These are phyloP conservation scores for Mycosphaerella arachidis DNA, from an alignment of 2,329 filamentous ascomycete genomes.

Conservation along the genomic window DNA sequence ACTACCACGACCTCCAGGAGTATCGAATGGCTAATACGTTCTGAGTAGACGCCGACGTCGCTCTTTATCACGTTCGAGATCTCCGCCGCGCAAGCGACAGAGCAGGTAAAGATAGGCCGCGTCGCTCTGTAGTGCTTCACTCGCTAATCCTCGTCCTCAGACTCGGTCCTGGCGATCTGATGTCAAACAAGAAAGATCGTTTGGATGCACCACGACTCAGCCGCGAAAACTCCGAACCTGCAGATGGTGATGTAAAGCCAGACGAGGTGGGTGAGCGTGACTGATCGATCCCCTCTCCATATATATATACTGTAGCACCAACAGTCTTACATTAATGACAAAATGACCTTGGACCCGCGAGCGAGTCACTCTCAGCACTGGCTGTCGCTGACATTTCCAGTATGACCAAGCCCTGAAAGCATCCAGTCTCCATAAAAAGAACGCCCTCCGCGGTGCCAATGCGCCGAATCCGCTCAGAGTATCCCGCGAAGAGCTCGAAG, in stretches of 20 bases:
- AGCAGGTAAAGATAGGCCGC: background rate
- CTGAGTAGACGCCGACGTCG: background rate
- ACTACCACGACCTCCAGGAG: background rate
- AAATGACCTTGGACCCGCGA: background rate
- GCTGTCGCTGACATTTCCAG: background rate
- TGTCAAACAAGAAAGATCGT: constrained; percentile 12
- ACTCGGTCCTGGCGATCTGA: constrained; percentile 17
- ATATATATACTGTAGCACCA: background rate
- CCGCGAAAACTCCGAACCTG: constrained; percentile 9
- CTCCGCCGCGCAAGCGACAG: constrained; percentile 25
- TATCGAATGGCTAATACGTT: background rate
- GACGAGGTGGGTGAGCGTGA: background rate
- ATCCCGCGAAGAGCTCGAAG: background rate
- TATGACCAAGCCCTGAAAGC: background rate
- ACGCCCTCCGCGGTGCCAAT: background rate
- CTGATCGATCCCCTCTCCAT: background rate
- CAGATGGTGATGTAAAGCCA: background rate
- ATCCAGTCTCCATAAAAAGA: background rate
- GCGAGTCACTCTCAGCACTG: background rate
- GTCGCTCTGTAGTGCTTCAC: background rate
- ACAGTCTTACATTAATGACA: background rate
- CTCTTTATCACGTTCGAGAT: constrained; percentile 11
- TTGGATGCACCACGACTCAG: constrained; percentile 16
- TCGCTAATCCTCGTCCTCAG: background rate
- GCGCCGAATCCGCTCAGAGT: background rate